Evolutionary conservation across 2,329 filamentous ascomycete species (phyloP).

Genomic region (Aspergillus spinulosporus): DNA sequence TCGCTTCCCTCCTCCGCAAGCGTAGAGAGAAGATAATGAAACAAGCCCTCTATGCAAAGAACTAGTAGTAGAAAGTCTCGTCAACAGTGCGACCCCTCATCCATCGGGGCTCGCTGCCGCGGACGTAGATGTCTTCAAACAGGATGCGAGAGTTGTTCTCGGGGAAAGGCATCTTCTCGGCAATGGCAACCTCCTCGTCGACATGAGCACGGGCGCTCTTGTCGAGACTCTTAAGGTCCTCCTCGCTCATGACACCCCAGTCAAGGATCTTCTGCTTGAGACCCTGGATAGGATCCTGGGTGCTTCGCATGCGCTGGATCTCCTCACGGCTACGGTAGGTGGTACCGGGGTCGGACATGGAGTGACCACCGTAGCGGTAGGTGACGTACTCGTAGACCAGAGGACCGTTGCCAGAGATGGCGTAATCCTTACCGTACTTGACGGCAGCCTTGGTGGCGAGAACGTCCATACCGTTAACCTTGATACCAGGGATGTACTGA

Average conservation of each 20-base stretch:
- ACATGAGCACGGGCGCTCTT: constrained; percentile 86
- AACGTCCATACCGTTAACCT: constrained; percentile 98
- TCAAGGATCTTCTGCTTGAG: constrained; percentile 98
- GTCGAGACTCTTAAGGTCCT: constrained; percentile 94
- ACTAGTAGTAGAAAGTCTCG: constrained; percentile 81
- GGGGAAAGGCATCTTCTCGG: constrained; percentile 82
- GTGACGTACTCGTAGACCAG: constrained; percentile 96
- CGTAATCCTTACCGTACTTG: constrained; percentile 84
- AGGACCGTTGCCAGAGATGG: constrained; percentile 75
- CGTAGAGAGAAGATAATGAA: constrained; percentile 3
- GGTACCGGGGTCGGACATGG: constrained; percentile 97
- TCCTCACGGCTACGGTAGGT: constrained; percentile 98
- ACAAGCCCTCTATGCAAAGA: constrained; percentile 49
- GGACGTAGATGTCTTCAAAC: constrained; percentile 95
- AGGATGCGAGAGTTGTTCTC: constrained; percentile 79
- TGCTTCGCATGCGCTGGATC: constrained; percentile 98
- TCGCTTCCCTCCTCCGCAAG: constrained; percentile 2
- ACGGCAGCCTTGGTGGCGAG: constrained; percentile 93
- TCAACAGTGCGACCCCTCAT: constrained; percentile 84
- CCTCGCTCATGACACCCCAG: constrained; percentile 87
- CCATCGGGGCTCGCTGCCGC: constrained; percentile 82
- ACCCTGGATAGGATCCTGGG: constrained; percentile 96
- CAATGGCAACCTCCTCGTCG: constrained; percentile 83
- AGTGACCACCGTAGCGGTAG: constrained; percentile 97
- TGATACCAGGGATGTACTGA: constrained; percentile 96